Percentiles rank a stretch among this genome's conserved stretches.
phyloP scores from a whole-genome alignment of 176 grass and related monocot species.

The Luzula sylvatica region DNA sequence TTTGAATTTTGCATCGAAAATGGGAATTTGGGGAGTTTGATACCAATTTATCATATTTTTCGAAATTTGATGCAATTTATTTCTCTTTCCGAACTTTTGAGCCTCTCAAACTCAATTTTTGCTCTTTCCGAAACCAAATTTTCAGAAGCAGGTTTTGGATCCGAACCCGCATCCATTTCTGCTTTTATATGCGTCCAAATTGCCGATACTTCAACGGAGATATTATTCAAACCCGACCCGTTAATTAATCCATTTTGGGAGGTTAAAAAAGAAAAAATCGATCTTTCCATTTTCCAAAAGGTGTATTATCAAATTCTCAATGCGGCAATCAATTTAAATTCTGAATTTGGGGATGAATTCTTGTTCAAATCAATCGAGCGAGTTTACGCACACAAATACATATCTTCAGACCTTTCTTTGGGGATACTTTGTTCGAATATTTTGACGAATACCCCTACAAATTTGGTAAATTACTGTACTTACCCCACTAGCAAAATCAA shows the following conservation, averaged over 20 bases:
- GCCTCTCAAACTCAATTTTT: conserved; percentile 74
- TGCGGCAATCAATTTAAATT: conserved; percentile 45
- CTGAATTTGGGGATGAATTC: conserved; percentile 65
- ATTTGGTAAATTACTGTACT: conserved; percentile 58
- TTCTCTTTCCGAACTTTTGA: conserved; percentile 61
- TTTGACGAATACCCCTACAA: conserved; percentile 40
- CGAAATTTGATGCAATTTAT: conserved; percentile 36
- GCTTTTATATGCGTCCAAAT: conserved; percentile 53
- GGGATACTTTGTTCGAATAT: conserved; percentile 56
- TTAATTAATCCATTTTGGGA: conserved; percentile 30
- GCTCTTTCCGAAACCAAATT: conserved; percentile 27
- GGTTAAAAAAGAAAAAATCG: conserved; percentile 30
- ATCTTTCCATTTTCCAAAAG: conserved; percentile 40
- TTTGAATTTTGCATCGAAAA: conserved; percentile 45
- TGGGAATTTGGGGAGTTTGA: conserved; percentile 33
- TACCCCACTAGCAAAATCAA: conserved; percentile 55
- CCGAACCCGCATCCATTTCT: conserved; percentile 26
- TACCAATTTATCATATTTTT: conserved; percentile 54
- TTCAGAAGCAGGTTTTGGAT: conserved; percentile 14
- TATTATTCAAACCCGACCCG: conserved; percentile 30
- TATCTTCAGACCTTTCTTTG: conserved; percentile 37
- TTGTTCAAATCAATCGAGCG: conserved; percentile 44
- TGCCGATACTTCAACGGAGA: conserved; percentile 53
- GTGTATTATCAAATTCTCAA: conserved; percentile 55
- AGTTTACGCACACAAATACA: conserved; percentile 36